These are phyloP conservation scores for Apiospora kogelbergensis DNA, from an alignment of 2,329 filamentous ascomycete genomes.

Conservation along the genomic window DNA sequence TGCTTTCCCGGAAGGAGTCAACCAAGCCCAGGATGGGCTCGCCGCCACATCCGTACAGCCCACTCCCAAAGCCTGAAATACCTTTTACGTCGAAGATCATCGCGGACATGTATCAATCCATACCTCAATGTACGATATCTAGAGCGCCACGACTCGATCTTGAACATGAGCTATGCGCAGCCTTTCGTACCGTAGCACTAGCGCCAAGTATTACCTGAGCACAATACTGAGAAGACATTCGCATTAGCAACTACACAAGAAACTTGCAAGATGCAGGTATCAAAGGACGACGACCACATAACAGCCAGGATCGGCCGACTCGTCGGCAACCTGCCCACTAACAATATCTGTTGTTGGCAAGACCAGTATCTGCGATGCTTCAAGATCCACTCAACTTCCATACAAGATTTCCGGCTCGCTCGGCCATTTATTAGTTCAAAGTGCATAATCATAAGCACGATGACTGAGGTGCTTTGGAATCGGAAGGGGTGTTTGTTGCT, in stretches of 20 bases:
- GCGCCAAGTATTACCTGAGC: neutral
- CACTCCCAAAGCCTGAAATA: neutral
- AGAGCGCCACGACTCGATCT: neutral
- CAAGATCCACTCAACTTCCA: neutral
- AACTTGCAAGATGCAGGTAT: neutral
- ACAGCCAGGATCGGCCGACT: neutral
- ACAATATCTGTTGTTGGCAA: neutral
- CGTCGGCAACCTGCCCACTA: neutral
- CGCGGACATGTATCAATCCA: neutral
- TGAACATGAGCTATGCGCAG: neutral
- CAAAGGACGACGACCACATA: neutral
- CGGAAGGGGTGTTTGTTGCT: neutral
- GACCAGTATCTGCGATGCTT: neutral
- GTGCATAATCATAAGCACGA: neutral
- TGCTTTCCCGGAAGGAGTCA: slow-evolving; percentile 50
- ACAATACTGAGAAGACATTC: neutral
- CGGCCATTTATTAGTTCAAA: neutral
- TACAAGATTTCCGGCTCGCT: neutral
- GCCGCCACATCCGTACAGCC: neutral
- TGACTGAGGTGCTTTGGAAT: neutral
- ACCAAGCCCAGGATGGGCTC: slow-evolving; percentile 54
- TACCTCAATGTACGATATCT: neutral
- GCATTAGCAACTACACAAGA: neutral
- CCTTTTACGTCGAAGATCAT: neutral
- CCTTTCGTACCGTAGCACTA: neutral